A percentile compares a stretch with the other conserved stretches of the same genome.
Conservation (phyloP, 768 basidiomycete genomes). For the Mycena indigotica region DNA sequence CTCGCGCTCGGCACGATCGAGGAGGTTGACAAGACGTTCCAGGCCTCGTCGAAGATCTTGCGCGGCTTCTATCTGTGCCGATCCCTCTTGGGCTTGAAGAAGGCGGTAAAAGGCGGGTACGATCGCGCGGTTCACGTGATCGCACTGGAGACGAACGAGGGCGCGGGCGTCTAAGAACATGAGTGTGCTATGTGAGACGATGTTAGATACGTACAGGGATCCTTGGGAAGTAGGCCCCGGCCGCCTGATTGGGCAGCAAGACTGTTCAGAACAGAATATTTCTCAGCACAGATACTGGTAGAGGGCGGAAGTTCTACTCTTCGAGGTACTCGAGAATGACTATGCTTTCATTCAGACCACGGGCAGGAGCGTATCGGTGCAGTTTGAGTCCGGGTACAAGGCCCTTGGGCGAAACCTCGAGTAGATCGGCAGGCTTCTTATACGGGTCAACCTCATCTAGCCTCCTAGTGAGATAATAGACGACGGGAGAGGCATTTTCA, state of each 20-base stretch:
- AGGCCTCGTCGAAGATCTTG: conserved; percentile 58
- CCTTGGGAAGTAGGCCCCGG: conserved; percentile 58
- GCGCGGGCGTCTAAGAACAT: conserved; percentile 59
- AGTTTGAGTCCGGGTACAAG: conserved; percentile 73
- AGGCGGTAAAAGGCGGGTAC: conserved; percentile 77
- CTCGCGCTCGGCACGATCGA: conserved; percentile 59
- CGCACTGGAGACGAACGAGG: conserved; percentile 66
- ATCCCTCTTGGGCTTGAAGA: conserved; percentile 65
- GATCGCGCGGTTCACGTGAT: conserved; percentile 64
- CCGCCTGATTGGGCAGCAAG: conserved; percentile 51
- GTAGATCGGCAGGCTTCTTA: conserved; percentile 75
- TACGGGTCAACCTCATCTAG: conserved; percentile 82
- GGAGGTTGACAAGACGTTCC: conserved; percentile 50
- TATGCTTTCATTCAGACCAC: conserved; percentile 76
- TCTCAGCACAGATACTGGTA: background rate
- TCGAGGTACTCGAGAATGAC: conserved; percentile 80
- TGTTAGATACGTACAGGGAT: conserved; percentile 60
- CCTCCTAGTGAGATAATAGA: no score
- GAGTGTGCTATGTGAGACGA: conserved; percentile 1
- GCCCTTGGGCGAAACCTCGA: conserved; percentile 82
- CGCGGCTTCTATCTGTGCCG: conserved; percentile 51
- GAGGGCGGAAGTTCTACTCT: conserved; percentile 50
- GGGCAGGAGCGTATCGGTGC: conserved; percentile 53
- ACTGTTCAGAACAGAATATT: conserved; percentile 34
- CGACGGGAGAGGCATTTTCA: no score